Conservation (phyloP, 768 basidiomycete genomes). For the Tubosaeta sp. region DNA sequence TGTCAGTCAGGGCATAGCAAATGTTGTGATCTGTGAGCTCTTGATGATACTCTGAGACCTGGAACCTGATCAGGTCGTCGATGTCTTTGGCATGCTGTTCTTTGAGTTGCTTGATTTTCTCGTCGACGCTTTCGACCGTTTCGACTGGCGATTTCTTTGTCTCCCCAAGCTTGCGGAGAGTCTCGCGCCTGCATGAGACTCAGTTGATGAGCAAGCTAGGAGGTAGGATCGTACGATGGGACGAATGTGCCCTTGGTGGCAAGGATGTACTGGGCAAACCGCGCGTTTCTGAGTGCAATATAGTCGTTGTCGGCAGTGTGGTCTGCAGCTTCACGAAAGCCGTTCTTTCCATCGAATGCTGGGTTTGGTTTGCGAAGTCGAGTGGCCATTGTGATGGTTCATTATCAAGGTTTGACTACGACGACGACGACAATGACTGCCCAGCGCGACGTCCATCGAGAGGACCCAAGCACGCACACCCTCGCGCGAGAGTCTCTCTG, state of each 20-base stretch:
- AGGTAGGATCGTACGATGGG: slow-evolving; percentile 33
- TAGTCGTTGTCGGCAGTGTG: slow-evolving; percentile 14
- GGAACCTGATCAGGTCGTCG: slow-evolving; percentile 26
- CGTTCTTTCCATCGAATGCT: slow-evolving; percentile 14
- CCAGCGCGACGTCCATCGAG: slow-evolving; percentile 52
- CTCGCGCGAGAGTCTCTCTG: slow-evolving; percentile 52
- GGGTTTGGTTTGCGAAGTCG: slow-evolving; percentile 13
- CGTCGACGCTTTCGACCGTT: slow-evolving; percentile 23
- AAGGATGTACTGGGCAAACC: slow-evolving; percentile 38
- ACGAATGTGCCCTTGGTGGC: slow-evolving; percentile 36
- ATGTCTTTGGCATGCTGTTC: slow-evolving; percentile 29
- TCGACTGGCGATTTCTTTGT: slow-evolving; percentile 13
- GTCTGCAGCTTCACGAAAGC: slow-evolving; percentile 21
- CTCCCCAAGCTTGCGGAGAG: slow-evolving; percentile 21
- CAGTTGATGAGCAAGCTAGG: neutral
- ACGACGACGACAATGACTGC: too few species aligned
- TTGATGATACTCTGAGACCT: slow-evolving; percentile 30
- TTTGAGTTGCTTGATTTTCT: slow-evolving; percentile 30
- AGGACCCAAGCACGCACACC: slow-evolving; percentile 40
- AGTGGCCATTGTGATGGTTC: slow-evolving; percentile 1
- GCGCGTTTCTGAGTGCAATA: slow-evolving; percentile 28
- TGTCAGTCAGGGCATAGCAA: slow-evolving; percentile 25
- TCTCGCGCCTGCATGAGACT: slow-evolving; percentile 13
- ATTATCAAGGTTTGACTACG: neutral
- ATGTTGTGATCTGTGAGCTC: slow-evolving; percentile 30